Evolutionary conservation across 805 yeast genomes (phyloP).

Genomic region (Kuraishia hungarica): DNA sequence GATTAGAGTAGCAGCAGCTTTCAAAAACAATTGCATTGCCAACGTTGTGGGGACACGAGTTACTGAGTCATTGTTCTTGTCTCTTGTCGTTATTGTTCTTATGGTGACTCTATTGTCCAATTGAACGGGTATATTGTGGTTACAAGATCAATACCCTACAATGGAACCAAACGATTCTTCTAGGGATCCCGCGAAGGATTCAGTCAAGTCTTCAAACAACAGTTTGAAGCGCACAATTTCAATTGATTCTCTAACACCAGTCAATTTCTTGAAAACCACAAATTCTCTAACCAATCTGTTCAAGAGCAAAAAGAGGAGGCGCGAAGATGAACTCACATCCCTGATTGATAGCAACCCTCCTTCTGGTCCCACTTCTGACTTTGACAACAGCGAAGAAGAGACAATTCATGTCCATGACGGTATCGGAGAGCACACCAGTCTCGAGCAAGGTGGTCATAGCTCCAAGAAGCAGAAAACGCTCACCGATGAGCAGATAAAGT

Average conservation of each 20-base stretch:
- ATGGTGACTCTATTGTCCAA: too few species aligned
- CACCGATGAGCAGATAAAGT: neutral
- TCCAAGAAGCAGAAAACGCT: slow-evolving; percentile 1
- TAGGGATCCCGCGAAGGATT: neutral
- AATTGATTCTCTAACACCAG: slow-evolving; percentile 1
- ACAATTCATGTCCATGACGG: neutral
- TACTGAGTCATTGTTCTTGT: too few species aligned
- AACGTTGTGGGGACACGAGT: too few species aligned
- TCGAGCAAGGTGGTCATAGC: neutral
- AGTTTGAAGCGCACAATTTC: slow-evolving; percentile 1
- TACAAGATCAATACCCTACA: too few species aligned
- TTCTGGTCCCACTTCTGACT: neutral
- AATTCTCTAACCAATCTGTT: neutral
- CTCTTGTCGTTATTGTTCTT: too few species aligned
- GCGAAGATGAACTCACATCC: neutral
- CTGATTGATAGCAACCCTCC: neutral
- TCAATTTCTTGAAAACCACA: neutral
- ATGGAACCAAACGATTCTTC: neutral
- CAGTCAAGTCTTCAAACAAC: neutral
- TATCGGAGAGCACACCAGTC: neutral
- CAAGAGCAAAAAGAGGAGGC: slow-evolving; percentile 1
- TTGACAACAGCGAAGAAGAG: neutral
- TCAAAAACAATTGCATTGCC: too few species aligned
- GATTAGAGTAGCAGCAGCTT: too few species aligned
- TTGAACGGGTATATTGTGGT: too few species aligned